Evolutionary conservation across 331 rosid species (phyloP), one percentile per base, ranked within the genome.

Genomic region (Cucumis variabilis): DNA sequence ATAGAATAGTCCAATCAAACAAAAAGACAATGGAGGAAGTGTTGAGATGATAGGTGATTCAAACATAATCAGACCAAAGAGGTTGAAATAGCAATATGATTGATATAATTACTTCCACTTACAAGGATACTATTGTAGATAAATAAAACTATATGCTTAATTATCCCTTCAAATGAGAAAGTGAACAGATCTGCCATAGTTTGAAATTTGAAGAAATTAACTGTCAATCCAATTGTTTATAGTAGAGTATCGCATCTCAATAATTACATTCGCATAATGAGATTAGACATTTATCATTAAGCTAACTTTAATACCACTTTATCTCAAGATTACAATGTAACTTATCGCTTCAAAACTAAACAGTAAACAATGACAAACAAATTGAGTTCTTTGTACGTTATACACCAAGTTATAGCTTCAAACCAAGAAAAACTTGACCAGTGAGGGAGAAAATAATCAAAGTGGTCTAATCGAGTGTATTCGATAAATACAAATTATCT

Each of bases 81-180:
- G 81, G 86, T 87, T 50, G 86, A 78, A 69, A 83, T 14, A 58
- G 88, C 73, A 75, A 83, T 85, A 63, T 74, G 87, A 28, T 72
- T 27, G 81, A 28, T 48, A 89, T 85, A 41, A 89, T 90, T 89
- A 68, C 80, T 84, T 60, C 90, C 91, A 90, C 90, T 92, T 44
- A 53, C 27, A 25, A 84, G 46, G 84, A 90, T 92, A 87, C 77
- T 87, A 74, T n/a, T 90, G 88, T 20, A 81, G 82, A 75, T 24
- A 51, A 74, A 20, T 14, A 48, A 85, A 46, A 41, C 21, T 48
- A 66, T 2, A 30, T 72, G 73, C 44, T 51, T 53, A 9, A 33
- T 74, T 74, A 81, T 58, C 69, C 60, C 15, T 51, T 74, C 82
- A 33, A 58, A 58, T 17, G 67, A 53, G 19, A 68, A 25, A 50